Conservation (phyloP, 2,329 filamentous ascomycete genomes). For the Colletotrichum cereale region DNA sequence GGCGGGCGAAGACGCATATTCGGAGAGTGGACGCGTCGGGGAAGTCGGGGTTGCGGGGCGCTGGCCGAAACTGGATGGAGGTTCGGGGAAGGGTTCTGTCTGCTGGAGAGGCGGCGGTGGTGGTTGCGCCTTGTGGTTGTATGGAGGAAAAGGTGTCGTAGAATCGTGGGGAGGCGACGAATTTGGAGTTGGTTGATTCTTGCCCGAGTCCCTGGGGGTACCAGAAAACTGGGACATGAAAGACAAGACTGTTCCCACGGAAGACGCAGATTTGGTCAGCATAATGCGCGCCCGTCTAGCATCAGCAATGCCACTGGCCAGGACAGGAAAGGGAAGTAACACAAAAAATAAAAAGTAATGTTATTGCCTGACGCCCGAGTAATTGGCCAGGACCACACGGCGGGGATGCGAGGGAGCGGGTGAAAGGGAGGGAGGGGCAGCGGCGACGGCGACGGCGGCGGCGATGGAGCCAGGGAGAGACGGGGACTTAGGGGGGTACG, state of each 20-base stretch:
- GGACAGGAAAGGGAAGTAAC: too few species aligned
- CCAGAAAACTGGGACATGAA: conserved; percentile 87
- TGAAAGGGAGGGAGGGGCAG: background rate
- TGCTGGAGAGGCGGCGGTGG: conserved; percentile 25
- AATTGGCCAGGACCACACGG: conserved; percentile 34
- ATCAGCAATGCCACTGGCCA: conserved; percentile 1
- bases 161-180: conserved; percentile 57
- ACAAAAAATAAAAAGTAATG: conserved; percentile 22
- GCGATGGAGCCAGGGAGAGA: conserved; percentile 1
- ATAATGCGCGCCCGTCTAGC: conserved; percentile 26
- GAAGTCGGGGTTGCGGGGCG: conserved; percentile 53
- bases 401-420: conserved; percentile 22
- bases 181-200: conserved; percentile 54
- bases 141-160: conserved; percentile 42
- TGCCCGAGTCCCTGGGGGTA: conserved; percentile 55
- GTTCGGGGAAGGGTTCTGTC: conserved; percentile 36
- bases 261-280: conserved; percentile 37
- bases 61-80: conserved; percentile 41
- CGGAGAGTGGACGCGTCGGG: conserved; percentile 46
- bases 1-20: conserved; percentile 57
- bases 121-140: conserved; percentile 38
- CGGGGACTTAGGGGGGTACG: conserved; percentile 1
- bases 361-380: conserved; percentile 35
- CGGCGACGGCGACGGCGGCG: background rate
- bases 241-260: conserved; percentile 74